A percentile compares a stretch with the other conserved stretches of the same genome.
phyloP scores from a whole-genome alignment of 305 asterid species.

The Plantago coronopus region DNA sequence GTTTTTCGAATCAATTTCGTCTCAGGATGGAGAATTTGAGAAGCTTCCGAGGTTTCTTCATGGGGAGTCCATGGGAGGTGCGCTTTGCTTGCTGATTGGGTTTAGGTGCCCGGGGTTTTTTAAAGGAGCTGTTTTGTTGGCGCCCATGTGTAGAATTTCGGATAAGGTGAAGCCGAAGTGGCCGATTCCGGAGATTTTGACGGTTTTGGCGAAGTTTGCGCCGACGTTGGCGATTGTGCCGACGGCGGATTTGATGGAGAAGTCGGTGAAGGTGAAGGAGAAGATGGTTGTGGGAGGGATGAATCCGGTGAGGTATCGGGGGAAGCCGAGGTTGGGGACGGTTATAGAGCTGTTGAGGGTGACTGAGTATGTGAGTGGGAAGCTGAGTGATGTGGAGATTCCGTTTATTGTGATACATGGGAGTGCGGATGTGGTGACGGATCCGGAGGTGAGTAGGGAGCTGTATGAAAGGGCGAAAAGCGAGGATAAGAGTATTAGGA shows the following conservation, averaged over 20 bases:
- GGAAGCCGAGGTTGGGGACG: constrained; percentile 85
- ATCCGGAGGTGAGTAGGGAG: constrained; percentile 76
- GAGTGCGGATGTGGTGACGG: constrained; percentile 78
- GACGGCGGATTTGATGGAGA: constrained; percentile 70
- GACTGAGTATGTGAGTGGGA: constrained; percentile 55
- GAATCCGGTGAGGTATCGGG: constrained; percentile 70
- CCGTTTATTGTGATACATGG: constrained; percentile 78
- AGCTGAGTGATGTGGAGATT: constrained; percentile 50
- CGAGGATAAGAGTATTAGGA: constrained; percentile 64
- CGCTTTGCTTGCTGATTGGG: constrained; percentile 64
- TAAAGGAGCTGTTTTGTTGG: constrained; percentile 64
- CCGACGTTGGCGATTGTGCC: constrained; percentile 79
- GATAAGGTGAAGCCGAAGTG: constrained; percentile 73
- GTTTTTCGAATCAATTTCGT: constrained; percentile 29
- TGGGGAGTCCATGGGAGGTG: constrained; percentile 97
- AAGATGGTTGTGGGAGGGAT: constrained; percentile 46
- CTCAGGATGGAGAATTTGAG: constrained; percentile 34
- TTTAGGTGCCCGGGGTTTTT: constrained; percentile 42
- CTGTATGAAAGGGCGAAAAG: constrained; percentile 61
- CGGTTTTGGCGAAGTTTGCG: constrained; percentile 44
- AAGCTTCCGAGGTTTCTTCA: constrained; percentile 43
- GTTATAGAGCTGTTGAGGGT: constrained; percentile 66
- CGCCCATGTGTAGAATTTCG: constrained; percentile 87
- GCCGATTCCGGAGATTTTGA: constrained; percentile 67
- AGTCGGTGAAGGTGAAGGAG: constrained; percentile 72